Base-by-base conservation (phyloP, 495 filamentous ascomycete species). In the Oidiodendron maius region DNA sequence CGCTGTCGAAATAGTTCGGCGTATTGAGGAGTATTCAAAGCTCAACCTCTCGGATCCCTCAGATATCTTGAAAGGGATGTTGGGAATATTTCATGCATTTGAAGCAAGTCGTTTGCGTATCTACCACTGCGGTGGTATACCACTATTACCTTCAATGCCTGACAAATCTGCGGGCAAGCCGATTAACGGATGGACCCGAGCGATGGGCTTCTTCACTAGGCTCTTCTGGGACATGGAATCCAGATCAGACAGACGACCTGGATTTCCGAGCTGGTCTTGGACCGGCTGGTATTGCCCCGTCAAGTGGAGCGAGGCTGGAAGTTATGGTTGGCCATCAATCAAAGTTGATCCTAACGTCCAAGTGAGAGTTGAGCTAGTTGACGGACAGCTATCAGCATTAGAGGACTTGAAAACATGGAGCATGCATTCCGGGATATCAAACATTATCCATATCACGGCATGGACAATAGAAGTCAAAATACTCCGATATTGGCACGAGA, bases 221-320 rank as follows among this genome's bases (percentile, higher is more conserved):
- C 28, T 32, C 28, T 32, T 8, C n/a, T 32, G 28, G 28, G 28
- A 32, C n/a, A 8, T 32, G n/a, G n/a, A 32, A 32, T 8, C 8
- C n/a, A 8, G 28, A n/a, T 32, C 28, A 8, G 8, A 32, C 28
- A 32, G 28, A 32, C 37, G 37, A 8, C 37, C 13, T 6, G 37
- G 37, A 9, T 40, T 40, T 16, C 37, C 37, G 17, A 40, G 37
- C 15, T 40, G 37, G 37, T 40, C 37, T 16, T 40, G 37, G 37
- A 40, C 37, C 15, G 37, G 37, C 10, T 40, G 37, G 37, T 40
- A 10, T 40, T 9, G 37, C 17, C n/a, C 10, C n/a, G 37, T 40
- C n/a, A 15, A 40, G 8, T 40, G 37, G 37, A 10, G 59, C 6
- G 6, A 40, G 8, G 15, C 13, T 40, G n/a, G n/a, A n/a, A n/a